A percentile compares a stretch with the other conserved stretches of the same genome.
These are phyloP conservation scores for Alnus glutinosa DNA, from an alignment of 306 rosid species.

Conservation along the genomic window DNA sequence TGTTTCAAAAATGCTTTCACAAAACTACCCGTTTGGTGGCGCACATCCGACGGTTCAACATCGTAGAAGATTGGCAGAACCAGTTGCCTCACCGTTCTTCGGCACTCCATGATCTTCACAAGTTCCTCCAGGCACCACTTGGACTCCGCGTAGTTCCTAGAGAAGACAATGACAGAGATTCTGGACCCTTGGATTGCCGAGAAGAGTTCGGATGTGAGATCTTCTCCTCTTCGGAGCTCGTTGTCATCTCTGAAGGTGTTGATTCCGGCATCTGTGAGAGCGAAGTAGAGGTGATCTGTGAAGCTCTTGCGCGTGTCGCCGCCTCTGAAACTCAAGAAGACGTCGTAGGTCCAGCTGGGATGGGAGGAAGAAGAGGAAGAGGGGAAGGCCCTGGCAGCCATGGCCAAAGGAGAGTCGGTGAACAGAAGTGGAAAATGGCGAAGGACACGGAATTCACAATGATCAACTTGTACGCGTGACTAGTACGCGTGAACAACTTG, in stretches of 20 bases:
- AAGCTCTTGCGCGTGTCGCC: no score
- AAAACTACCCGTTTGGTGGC: slow-evolving; percentile 12
- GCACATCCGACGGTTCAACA: slow-evolving; percentile 12
- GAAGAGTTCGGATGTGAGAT: background rate
- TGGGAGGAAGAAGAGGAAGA: background rate
- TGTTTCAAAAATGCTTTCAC: background rate
- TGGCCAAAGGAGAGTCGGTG: background rate
- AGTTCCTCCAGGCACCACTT: slow-evolving; percentile 22
- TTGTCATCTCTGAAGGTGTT: no score
- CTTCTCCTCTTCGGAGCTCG: slow-evolving; percentile 6
- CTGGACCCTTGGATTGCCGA: background rate
- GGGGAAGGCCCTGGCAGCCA: background rate
- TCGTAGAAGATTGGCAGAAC: slow-evolving; percentile 13
- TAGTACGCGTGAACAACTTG: no score
- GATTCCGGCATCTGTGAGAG: no score
- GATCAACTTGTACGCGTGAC: no score
- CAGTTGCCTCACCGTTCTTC: background rate
- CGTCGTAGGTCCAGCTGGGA: background rate
- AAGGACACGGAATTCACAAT: no score
- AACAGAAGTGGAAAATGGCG: background rate
- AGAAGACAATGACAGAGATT: slow-evolving; percentile 1
- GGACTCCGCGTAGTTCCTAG: background rate
- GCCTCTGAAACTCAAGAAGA: no score
- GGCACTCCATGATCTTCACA: slow-evolving; percentile 8
- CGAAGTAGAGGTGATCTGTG: no score